Evolutionary conservation across 495 filamentous ascomycete genomes (phyloP), one percentile per base, ranked within the genome.

Genomic region (Baudoinia panamericana): DNA sequence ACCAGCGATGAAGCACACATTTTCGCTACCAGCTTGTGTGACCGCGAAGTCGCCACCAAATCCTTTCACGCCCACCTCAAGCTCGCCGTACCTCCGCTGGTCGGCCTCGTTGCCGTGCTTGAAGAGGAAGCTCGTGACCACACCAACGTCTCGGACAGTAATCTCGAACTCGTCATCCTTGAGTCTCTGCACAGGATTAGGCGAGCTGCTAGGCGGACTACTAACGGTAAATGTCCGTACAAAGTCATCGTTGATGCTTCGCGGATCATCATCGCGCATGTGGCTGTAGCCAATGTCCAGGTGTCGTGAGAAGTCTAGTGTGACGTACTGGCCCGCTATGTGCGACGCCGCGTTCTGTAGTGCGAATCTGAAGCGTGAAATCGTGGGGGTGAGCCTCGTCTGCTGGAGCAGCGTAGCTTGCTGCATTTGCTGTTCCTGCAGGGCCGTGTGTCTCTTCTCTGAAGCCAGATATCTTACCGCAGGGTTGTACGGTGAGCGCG

Each of bases 141-240:
- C 63, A 0, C 84, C 83, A 43, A 82, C 70, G 10, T 66, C 71
- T 18, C 80, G 63, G 23, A 74, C 68, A 11, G 75, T 84, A 30
- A 88, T 78, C 53, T 88, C 78, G 33, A 87, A 67, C 46, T 80
- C 66, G 31, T 68, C 61, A 15, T 51, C 41, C 38, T 48, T 40
- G 17, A 43, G 21, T 25, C 39, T 28, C 9, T 25, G 25, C 2
- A 43, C 39, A 4, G 32, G 31, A 28, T 36, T 27, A 41, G 42
- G 61, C 8, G 45, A 41, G 1, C 38, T 17, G 5, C 46, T 59
- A 3, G 75, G 71, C 18, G 63, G 55, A 2, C 69, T 81, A 0
- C 75, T 79, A 4, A 87, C 65, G 3, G 82, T 90, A 52, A 90
- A 90, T 0, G 83, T 88, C 25, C 84, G 65, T 15, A 86, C 62